A percentile compares a stretch with the other conserved stretches of the same genome.
Evolutionary conservation across 495 filamentous ascomycete species (phyloP).

Genomic region (Penicillium macrosclerotiorum): DNA sequence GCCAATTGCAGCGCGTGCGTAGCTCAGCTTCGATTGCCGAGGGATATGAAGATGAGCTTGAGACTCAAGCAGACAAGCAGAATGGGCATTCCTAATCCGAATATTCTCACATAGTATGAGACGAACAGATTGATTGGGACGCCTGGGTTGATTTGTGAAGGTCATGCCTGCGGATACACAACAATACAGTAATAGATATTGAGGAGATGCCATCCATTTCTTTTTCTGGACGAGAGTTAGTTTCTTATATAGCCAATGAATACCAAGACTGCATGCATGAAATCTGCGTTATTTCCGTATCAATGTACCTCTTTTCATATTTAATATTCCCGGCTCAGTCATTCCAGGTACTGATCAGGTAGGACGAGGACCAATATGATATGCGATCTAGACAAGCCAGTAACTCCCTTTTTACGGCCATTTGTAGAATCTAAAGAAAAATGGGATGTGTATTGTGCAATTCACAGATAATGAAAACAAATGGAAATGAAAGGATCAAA

Average conservation of each 20-base stretch:
- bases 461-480: constrained; percentile 33
- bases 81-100: constrained; percentile 30
- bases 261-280: neutral
- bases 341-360: too few species aligned
- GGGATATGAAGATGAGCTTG: constrained; percentile 60
- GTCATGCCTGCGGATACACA: neutral
- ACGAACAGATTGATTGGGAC: neutral
- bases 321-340: too few species aligned
- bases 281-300: too few species aligned
- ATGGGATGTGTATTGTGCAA: constrained; percentile 22
- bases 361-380: too few species aligned
- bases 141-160: too few species aligned
- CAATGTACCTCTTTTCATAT: too few species aligned
- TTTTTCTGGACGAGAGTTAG: neutral
- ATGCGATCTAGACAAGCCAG: too few species aligned
- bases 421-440: neutral
- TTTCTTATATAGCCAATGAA: neutral
- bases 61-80: constrained; percentile 43
- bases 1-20: constrained; percentile 64
- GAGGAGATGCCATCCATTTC: neutral
- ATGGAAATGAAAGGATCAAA: constrained; percentile 17
- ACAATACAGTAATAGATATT: constrained; percentile 2
- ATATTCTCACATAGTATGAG: too few species aligned
- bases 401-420: neutral
- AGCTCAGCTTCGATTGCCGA: constrained; percentile 47